Percentiles rank a stretch among this genome's conserved stretches.
These are phyloP conservation scores for Pythium monospermum DNA, from an alignment of 352 stramenopile species.

Conservation along the genomic window DNA sequence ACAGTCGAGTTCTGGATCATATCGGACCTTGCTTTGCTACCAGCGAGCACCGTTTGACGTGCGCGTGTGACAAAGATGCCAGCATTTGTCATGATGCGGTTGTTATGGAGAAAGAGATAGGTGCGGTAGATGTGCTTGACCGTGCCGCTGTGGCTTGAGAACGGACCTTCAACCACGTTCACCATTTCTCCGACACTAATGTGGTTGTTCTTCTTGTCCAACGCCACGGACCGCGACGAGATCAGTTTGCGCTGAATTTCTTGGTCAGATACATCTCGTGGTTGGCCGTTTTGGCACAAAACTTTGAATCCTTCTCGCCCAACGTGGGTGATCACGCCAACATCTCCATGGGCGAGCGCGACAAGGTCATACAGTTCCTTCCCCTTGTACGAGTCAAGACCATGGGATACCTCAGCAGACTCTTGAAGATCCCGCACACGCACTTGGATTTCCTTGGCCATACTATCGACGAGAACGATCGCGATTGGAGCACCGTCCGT, in stretches of 20 bases:
- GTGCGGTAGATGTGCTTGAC: constrained; percentile 90
- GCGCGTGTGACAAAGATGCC: constrained; percentile 87
- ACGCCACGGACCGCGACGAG: constrained; percentile 69
- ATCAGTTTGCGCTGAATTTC: constrained; percentile 88
- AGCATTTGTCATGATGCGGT: constrained; percentile 84
- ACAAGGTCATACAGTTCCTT: constrained; percentile 90
- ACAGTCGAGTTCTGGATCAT: constrained; percentile 85
- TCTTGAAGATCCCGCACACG: constrained; percentile 87
- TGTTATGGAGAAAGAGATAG: constrained; percentile 89
- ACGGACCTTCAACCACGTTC: constrained; percentile 82
- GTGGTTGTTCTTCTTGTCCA: constrained; percentile 89
- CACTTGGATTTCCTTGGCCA: constrained; percentile 89
- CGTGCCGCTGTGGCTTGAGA: constrained; percentile 80
- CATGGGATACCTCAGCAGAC: constrained; percentile 85
- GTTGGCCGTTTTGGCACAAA: constrained; percentile 80
- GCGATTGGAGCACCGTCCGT: constrained; percentile 75
- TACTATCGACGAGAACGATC: constrained; percentile 87
- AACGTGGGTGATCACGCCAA: constrained; percentile 90
- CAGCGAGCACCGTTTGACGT: constrained; percentile 75
- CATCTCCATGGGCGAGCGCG: constrained; percentile 78
- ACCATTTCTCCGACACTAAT: constrained; percentile 88
- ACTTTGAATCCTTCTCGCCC: constrained; percentile 85
- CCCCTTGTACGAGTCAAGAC: constrained; percentile 86
- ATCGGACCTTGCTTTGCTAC: constrained; percentile 81
- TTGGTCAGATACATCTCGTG: constrained; percentile 80